A percentile compares a stretch with the other conserved stretches of the same genome.
These are phyloP conservation scores for Diaporthe sp. DNA, from an alignment of 2,329 filamentous ascomycete genomes.

Conservation along the genomic window DNA sequence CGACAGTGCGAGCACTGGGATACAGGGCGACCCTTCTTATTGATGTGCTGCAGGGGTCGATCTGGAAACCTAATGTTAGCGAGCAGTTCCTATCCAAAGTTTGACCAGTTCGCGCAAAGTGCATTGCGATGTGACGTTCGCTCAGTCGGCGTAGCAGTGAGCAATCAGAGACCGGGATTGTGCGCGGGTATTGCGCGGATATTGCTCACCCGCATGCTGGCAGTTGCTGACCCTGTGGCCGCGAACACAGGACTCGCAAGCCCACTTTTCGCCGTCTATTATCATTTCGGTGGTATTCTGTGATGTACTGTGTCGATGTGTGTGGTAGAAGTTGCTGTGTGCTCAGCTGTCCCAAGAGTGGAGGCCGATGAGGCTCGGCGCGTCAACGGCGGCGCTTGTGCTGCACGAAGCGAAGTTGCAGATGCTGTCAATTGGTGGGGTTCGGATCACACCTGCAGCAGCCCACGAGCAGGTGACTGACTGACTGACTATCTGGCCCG, in stretches of 20 bases:
- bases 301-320: not conserved
- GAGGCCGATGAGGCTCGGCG: not conserved
- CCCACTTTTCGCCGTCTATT: slow-evolving; percentile 96
- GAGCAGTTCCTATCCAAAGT: not conserved
- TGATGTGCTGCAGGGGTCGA: slow-evolving; percentile 92
- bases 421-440: slow-evolving; percentile 34
- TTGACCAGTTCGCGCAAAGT: not conserved
- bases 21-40: slow-evolving; percentile 96
- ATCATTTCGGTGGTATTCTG: slow-evolving; percentile 68
- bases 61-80: slow-evolving; percentile 65
- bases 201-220: slow-evolving; percentile 87
- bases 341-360: not conserved
- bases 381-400: not conserved
- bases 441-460: slow-evolving; percentile 34
- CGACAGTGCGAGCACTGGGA: slow-evolving; percentile 99
- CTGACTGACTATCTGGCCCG: slow-evolving; percentile 14
- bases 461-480: slow-evolving; percentile 25
- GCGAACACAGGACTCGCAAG: slow-evolving; percentile 97
- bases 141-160: slow-evolving; percentile 5
- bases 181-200: slow-evolving; percentile 44
- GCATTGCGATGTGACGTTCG: slow-evolving; percentile 32
- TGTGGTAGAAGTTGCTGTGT: not conserved
- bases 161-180: slow-evolving; percentile 1
- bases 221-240: slow-evolving; percentile 99
- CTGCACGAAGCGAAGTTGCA: slow-evolving; percentile 29